Evolutionary conservation across 805 yeast genomes (phyloP).

Genomic region (Starmerella bacillaris): DNA sequence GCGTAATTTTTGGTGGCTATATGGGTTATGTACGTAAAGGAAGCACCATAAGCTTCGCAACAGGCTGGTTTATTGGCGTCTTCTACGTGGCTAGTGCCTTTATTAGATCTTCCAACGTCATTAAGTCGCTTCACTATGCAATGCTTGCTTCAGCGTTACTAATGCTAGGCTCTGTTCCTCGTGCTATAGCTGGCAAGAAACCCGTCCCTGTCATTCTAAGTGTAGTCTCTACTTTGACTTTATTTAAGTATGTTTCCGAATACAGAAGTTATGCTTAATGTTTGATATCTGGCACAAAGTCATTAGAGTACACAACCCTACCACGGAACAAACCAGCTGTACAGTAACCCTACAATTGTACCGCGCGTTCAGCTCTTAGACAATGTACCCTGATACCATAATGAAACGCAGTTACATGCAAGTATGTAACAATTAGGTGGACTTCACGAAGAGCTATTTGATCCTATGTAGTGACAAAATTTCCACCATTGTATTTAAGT

Average conservation of each 20-base stretch:
- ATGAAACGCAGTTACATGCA: no score
- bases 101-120: conserved; percentile 50
- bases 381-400: no score
- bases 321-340: no score
- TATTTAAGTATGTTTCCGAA: conserved; percentile 53
- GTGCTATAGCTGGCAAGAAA: conserved; percentile 46
- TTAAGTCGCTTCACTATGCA: conserved; percentile 68
- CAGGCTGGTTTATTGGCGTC: conserved; percentile 36
- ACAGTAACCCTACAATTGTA: no score
- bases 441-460: no score
- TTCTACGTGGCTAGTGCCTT: conserved; percentile 34
- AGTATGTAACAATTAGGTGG: no score
- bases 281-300: no score
- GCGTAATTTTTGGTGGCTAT: conserved; percentile 51
- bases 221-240: conserved; percentile 42
- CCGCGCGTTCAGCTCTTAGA: no score
- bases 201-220: conserved; percentile 59
- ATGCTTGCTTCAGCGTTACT: conserved; percentile 51
- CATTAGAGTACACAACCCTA: no score
- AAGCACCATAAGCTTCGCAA: conserved; percentile 63
- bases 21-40: conserved; percentile 52
- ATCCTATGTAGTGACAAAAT: no score
- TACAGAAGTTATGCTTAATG: conserved; percentile 1
- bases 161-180: conserved; percentile 51
- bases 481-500: no score